Percentiles rank a stretch among this genome's conserved stretches.
Evolutionary conservation across 176 grass and related monocot genomes (phyloP).

Genomic region (Miscanthus lutarioriparius): DNA sequence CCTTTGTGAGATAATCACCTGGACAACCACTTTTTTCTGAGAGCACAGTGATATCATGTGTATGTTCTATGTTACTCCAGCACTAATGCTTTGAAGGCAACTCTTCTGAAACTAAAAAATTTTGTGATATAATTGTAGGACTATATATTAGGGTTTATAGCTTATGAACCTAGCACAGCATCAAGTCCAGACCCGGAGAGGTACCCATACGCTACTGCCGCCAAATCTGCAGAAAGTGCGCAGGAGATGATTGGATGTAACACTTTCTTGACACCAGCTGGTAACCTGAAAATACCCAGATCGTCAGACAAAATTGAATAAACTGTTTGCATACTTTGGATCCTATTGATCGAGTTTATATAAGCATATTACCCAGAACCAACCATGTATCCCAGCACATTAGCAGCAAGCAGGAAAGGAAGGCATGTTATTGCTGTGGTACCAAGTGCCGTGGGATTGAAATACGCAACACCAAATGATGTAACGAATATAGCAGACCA

Average conservation of each 20-base stretch:
- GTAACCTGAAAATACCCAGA: slow-evolving; percentile 60
- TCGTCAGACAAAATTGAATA: slow-evolving; percentile 1
- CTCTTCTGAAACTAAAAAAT: not conserved
- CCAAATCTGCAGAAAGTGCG: slow-evolving; percentile 69
- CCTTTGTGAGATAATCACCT: slow-evolving; percentile 90
- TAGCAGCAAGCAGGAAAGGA: slow-evolving; percentile 81
- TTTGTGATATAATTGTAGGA: not conserved
- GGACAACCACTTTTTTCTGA: slow-evolving; percentile 19
- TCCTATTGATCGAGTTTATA: slow-evolving; percentile 13
- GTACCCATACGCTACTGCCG: slow-evolving; percentile 60
- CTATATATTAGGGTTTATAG: slow-evolving; percentile 20
- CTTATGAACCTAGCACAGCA: slow-evolving; percentile 76
- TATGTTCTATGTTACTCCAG: not conserved
- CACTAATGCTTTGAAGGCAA: not conserved
- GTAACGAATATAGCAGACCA: slow-evolving; percentile 64
- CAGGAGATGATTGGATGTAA: slow-evolving; percentile 90
- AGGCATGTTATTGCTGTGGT: slow-evolving; percentile 78
- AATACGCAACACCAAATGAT: slow-evolving; percentile 54
- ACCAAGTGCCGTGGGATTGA: slow-evolving; percentile 61
- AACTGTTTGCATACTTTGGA: slow-evolving; percentile 4
- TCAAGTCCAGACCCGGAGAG: slow-evolving; percentile 57
- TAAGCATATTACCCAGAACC: slow-evolving; percentile 74
- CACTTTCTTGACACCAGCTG: slow-evolving; percentile 64
- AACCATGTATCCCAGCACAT: slow-evolving; percentile 87
- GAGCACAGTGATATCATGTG: not conserved